A percentile compares a stretch with the other conserved stretches of the same genome.
These are phyloP conservation scores for Dioscorea alata DNA, from an alignment of 106 monocot species.

Conservation along the genomic window DNA sequence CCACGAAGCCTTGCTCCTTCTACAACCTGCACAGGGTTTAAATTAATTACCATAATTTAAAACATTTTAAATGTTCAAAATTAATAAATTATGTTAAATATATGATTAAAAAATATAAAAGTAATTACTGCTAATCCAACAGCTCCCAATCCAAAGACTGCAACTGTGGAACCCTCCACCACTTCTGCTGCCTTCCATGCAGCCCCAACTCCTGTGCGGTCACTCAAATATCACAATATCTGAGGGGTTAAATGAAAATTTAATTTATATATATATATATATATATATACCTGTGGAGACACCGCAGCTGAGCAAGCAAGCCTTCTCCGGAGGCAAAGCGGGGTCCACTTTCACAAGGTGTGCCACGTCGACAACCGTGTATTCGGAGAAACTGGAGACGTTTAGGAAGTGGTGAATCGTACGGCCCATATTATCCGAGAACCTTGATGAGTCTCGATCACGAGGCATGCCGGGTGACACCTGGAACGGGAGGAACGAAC, in stretches of 20 bases:
- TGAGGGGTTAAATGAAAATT: too few species aligned
- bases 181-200: slow-evolving; percentile 75
- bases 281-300: slow-evolving; percentile 47
- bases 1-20: slow-evolving; percentile 71
- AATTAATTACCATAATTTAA: too few species aligned
- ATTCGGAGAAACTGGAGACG: slow-evolving; percentile 88
- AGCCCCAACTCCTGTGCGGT: slow-evolving; percentile 68
- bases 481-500: slow-evolving; percentile 35
- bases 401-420: slow-evolving; percentile 43
- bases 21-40: slow-evolving; percentile 36
- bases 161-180: slow-evolving; percentile 66
- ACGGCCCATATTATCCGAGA: slow-evolving; percentile 35
- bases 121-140: slow-evolving; percentile 74
- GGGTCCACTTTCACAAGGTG: slow-evolving; percentile 47
- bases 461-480: slow-evolving; percentile 39
- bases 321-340: slow-evolving; percentile 52
- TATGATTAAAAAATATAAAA: background rate
- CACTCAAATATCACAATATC: background rate
- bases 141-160: slow-evolving; percentile 75
- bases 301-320: slow-evolving; percentile 94
- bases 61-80: background rate
- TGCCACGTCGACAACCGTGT: slow-evolving; percentile 82
- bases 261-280: too few species aligned
- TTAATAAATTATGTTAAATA: background rate
- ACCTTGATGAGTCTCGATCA: slow-evolving; percentile 21